A percentile compares a stretch with the other conserved stretches of the same genome.
Evolutionary conservation across 306 rosid species (phyloP).

Genomic region (Malus orientalis): DNA sequence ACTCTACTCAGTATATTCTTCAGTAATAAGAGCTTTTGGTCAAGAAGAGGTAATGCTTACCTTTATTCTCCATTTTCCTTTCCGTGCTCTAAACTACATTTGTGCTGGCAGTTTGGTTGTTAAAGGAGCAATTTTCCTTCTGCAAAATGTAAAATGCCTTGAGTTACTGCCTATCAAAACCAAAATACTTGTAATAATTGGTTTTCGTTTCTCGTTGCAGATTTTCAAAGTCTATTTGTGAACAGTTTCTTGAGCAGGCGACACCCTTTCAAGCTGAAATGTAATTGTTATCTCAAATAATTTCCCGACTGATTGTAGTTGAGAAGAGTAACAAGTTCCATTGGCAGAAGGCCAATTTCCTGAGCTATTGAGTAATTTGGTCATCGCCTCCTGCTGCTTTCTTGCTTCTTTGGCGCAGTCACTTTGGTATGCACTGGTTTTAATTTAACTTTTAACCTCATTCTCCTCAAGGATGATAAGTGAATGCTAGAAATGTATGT

Average conservation of each 20-base stretch:
- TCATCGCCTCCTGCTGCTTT: no score
- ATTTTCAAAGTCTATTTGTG: slow-evolving; percentile 5
- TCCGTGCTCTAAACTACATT: not conserved
- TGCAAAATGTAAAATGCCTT: not conserved
- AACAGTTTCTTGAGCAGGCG: slow-evolving; percentile 8
- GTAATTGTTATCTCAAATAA: not conserved
- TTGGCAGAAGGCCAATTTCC: not conserved
- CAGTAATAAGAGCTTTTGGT: slow-evolving; percentile 4
- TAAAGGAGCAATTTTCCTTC: slow-evolving; percentile 10
- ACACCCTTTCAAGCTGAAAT: not conserved
- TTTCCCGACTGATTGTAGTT: not conserved
- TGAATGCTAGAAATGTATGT: no score
- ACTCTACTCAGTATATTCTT: slow-evolving; percentile 3
- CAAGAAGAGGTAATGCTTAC: slow-evolving; percentile 24
- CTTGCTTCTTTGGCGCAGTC: no score
- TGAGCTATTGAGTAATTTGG: slow-evolving; percentile 2
- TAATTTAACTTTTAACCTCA: not conserved
- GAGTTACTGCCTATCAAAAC: no score
- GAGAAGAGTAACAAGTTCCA: not conserved
- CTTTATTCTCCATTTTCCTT: not conserved
- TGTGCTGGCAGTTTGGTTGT: not conserved
- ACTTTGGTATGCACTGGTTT: no score
- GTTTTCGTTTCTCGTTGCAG: slow-evolving; percentile 22
- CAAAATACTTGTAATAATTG: not conserved
- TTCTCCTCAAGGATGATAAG: not conserved